Percentiles rank a stretch among this genome's conserved stretches.
phyloP scores from a whole-genome alignment of 2,329 filamentous ascomycete genomes.

The Periconia sp. region DNA sequence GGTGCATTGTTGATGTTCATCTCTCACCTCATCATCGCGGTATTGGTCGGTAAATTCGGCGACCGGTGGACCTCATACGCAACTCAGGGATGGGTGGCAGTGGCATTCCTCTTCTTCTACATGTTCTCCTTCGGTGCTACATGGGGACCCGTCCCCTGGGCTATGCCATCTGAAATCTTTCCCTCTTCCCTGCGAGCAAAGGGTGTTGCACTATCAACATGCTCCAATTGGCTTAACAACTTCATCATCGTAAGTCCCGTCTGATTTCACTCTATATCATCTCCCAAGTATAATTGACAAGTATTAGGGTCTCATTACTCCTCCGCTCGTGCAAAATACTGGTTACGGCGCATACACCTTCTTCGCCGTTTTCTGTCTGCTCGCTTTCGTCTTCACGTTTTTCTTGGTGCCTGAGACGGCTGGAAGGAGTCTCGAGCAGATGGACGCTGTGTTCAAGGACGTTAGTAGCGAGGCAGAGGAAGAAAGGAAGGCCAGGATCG shows the following conservation, averaged over 20 bases:
- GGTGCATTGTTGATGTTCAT: slow-evolving; percentile 56
- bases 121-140: slow-evolving; percentile 67
- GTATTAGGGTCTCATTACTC: slow-evolving; percentile 65
- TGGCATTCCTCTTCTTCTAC: slow-evolving; percentile 67
- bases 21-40: slow-evolving; percentile 62
- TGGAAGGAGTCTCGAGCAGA: slow-evolving; percentile 43
- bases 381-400: slow-evolving; percentile 42
- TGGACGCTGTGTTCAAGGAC: slow-evolving; percentile 47
- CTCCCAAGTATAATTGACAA: slow-evolving; percentile 43
- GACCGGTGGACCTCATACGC: slow-evolving; percentile 59
- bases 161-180: slow-evolving; percentile 66
- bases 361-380: slow-evolving; percentile 44
- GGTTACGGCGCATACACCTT: slow-evolving; percentile 52
- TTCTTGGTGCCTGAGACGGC: slow-evolving; percentile 45
- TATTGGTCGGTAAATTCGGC: slow-evolving; percentile 60
- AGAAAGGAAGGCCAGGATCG: slow-evolving; percentile 37
- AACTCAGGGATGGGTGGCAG: slow-evolving; percentile 61
- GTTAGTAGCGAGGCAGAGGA: slow-evolving; percentile 43
- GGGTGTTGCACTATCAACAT: slow-evolving; percentile 69
- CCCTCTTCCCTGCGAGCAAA: slow-evolving; percentile 66
- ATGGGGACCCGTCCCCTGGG: slow-evolving; percentile 62
- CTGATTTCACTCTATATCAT: neutral
- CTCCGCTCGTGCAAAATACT: slow-evolving; percentile 65
- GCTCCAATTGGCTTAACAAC: slow-evolving; percentile 69
- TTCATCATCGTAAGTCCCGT: slow-evolving; percentile 58